Percentiles rank a stretch among this genome's conserved stretches.
Conservation (phyloP, 208 protist genomes). For the Wallacemonas sp. region DNA sequence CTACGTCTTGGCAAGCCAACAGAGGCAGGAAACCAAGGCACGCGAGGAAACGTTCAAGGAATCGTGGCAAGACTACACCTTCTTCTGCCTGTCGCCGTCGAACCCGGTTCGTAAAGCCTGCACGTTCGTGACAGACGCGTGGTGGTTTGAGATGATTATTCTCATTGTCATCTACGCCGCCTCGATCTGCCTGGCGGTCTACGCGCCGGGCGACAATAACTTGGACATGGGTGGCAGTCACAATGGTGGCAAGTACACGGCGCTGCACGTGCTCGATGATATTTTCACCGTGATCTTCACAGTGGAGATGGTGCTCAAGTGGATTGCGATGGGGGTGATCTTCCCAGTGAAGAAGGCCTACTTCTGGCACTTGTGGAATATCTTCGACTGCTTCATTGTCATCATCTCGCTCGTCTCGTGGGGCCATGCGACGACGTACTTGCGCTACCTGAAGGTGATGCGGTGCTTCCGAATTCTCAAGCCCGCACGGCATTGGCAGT, state of each 20-base stretch:
- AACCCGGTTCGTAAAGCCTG: constrained; percentile 54
- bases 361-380: constrained; percentile 89
- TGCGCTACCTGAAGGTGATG: constrained; percentile 81
- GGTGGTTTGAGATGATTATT: constrained; percentile 68
- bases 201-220: constrained; percentile 53
- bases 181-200: constrained; percentile 78
- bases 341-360: constrained; percentile 73
- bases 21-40: constrained; percentile 50
- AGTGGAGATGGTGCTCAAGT: constrained; percentile 90
- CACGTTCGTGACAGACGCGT: constrained; percentile 51
- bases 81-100: constrained; percentile 60
- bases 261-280: constrained; percentile 75
- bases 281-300: constrained; percentile 85
- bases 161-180: constrained; percentile 67
- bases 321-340: constrained; percentile 86
- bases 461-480: constrained; percentile 86
- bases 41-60: constrained; percentile 37
- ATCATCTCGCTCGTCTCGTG: constrained; percentile 80
- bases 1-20: constrained; percentile 80
- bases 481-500: constrained; percentile 57
- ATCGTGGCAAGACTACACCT: constrained; percentile 70
- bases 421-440: constrained; percentile 31
- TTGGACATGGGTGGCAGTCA: constrained; percentile 59
- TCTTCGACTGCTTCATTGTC: constrained; percentile 89
- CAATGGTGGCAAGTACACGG: constrained; percentile 72